Base-by-base conservation (phyloP, 2,329 filamentous ascomycete genomes). In the Colletotrichum sp. region DNA sequence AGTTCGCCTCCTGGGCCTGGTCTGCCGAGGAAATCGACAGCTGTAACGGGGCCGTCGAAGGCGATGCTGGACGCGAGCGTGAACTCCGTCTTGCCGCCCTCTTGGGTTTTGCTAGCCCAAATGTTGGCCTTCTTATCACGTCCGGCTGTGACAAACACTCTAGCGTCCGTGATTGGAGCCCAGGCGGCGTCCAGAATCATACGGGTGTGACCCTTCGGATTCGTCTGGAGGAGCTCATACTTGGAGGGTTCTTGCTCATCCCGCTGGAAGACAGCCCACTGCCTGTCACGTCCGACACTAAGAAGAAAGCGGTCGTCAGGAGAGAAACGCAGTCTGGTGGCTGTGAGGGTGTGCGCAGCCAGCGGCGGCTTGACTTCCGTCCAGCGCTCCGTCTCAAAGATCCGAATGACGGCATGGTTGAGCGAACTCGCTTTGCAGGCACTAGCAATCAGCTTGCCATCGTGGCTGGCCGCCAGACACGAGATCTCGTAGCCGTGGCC, bases 401-500 rank as follows among this genome's bases (percentile, higher is more conserved):
- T 85, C 25, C 97, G 92, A 80, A 99, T 95, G 52, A 98, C 96
- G 59, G 97, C 97, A 82, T 99, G 97, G 83, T 98, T 97, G 72
- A 96, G 89, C 2, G 96, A 98, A 82, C 94, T 98, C 22, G 97
- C 97, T 81, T 94, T 95, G 87, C 97, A 99, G 3, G 97, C 96
- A 69, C 96, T 98, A 36, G 97, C 97, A 16, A 99, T 90, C 27
- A 98, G 84, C 5, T 85, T 87, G 15, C 94, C 94, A 80, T 96
- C 93, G 81, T 94, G 91, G 80, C 92, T 95, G 9, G 93, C 91
- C 13, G 96, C 94, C 19, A 98, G 91, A 48, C 95, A 94, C 3
- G 95, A 98, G 66, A 99, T 96, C 84, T 99, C 97, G 85, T 98
- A 98, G 34, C 97, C 97, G 85, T 99, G 97, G 3, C 97, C 97